Base-by-base conservation (phyloP, 2,329 filamentous ascomycete species). In the Phaeosphaeria sp. region DNA sequence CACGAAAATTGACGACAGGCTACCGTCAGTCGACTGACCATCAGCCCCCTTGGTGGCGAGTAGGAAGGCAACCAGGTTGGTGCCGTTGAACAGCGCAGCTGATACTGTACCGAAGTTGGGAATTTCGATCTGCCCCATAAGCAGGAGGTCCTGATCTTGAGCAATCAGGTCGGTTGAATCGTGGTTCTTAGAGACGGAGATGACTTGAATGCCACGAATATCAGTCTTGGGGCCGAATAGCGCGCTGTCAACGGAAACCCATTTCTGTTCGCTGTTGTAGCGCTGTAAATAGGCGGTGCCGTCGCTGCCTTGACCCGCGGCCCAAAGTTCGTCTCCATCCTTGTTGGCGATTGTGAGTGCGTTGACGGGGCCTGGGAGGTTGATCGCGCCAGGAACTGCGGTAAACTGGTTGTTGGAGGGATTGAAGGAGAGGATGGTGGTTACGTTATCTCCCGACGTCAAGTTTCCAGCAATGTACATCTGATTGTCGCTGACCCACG, bases 71-170 rank as follows among this genome's bases (percentile, higher is more conserved):
- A 83, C 83, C 73, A 94, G 88, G 2, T 82, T 80, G 11, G 88
- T 92, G 68, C 95, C 95, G 71, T 98, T 92, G 81, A 91, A 99
- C 25, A 97, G 81, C 7, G 89, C 94, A 8, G 92, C 93, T 15
- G 94, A 96, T 6, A 90, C 92, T 56, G 88, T 89, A 57, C 94
- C 93, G 72, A 93, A 93, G 49, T 81, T 80, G 0, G 90, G 87
- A 18, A 98, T 83, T 63, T 87, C 84, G 65, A 99, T 86, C 52
- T 90, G 86, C 40, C 95, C 95, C n/a, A 92, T 92, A 49, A 98
- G 81, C 78, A 99, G 85, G 36, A 99, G 85, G 3, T 87, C 84
- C 74, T 95, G 87, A 60, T 87, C 82, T 18, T 84, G 78, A 51
- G 87, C 83, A 17, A 99, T 79, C 6, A 93, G 80, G 39, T 85